Evolutionary conservation across 1,139 yeast genomes (phyloP), one percentile per base, ranked within the genome.

Genomic region (Kodamaea derodonti): DNA sequence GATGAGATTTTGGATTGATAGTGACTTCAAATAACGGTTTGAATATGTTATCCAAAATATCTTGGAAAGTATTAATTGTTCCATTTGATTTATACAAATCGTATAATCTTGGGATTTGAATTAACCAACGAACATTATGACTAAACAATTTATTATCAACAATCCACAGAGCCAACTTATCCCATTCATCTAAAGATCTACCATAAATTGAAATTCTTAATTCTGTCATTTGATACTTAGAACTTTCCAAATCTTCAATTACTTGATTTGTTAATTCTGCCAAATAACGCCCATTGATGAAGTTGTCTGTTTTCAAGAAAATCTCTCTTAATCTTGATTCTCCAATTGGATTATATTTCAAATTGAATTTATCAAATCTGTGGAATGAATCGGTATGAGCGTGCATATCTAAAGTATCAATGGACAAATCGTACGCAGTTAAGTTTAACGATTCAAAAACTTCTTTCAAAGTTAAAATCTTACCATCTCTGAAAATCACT

Each of bases 371-470:
- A 62, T 94, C 99, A 55, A 94, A 94, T 51, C 98, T 75, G 61
- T 94, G 98, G 74, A 94, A 94, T 0, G 97, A 84, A 55, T 94
- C 98, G 42, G 92, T 86, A 58, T 94, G 98, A 3, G 99, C 97
- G 61, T 94, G 99, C 99, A 94, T 94, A 61, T 94, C 98, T 47
- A 94, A 74, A 1, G 98, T 92, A 53, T 94, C 99, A 51, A 94
- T 92, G 38, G 95, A 84, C 42, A 94, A 69, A 56, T 94, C 98
- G 56, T 94, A 94, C 1, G 97, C 97, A 0, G 95, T 82, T 43
- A 94, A 70, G 37, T 87, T 81, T 56, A 94, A 73, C 26, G 97
- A 88, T 52, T 88, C 75, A 62, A 94, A 94, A 32, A 94, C 98
- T 54, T 92, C 82, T 13, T 72, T 75, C 45, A 94, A 71, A 0